Percentiles rank a stretch among this genome's conserved stretches.
Conservation (phyloP, 768 basidiomycete genomes). For the Amanita rubescens region DNA sequence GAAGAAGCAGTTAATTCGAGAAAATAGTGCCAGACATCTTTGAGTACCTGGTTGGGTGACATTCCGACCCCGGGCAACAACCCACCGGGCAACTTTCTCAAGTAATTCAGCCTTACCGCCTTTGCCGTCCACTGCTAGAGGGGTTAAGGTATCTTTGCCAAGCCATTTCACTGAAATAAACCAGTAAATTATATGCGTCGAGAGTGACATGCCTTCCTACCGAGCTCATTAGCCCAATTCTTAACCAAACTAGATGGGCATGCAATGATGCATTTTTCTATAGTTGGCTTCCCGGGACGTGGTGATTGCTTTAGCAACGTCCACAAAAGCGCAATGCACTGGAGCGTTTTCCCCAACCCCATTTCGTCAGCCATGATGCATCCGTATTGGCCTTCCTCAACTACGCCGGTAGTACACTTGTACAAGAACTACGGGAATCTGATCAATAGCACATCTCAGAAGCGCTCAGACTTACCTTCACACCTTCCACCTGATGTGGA, state of each 20-base stretch:
- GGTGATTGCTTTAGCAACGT: constrained; percentile 95
- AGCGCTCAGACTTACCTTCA: constrained; percentile 60
- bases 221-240: constrained; percentile 97
- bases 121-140: constrained; percentile 88
- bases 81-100: constrained; percentile 81
- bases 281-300: constrained; percentile 72
- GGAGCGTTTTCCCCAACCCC: constrained; percentile 95
- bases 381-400: constrained; percentile 84
- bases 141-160: constrained; percentile 74
- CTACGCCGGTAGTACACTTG: constrained; percentile 88
- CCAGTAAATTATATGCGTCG: neutral
- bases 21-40: neutral
- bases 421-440: constrained; percentile 74
- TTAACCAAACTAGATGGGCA: constrained; percentile 96
- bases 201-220: constrained; percentile 30
- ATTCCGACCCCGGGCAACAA: constrained; percentile 79
- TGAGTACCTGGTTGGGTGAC: constrained; percentile 81
- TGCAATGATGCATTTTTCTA: constrained; percentile 96
- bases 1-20: neutral
- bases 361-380: constrained; percentile 99
- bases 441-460: constrained; percentile 4
- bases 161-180: constrained; percentile 84
- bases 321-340: constrained; percentile 95
- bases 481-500: constrained; percentile 97
- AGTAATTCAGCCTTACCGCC: constrained; percentile 78